Evolutionary conservation across 2,329 filamentous ascomycete species (phyloP).

Genomic region (Aspergillus pseudoviridinutans): DNA sequence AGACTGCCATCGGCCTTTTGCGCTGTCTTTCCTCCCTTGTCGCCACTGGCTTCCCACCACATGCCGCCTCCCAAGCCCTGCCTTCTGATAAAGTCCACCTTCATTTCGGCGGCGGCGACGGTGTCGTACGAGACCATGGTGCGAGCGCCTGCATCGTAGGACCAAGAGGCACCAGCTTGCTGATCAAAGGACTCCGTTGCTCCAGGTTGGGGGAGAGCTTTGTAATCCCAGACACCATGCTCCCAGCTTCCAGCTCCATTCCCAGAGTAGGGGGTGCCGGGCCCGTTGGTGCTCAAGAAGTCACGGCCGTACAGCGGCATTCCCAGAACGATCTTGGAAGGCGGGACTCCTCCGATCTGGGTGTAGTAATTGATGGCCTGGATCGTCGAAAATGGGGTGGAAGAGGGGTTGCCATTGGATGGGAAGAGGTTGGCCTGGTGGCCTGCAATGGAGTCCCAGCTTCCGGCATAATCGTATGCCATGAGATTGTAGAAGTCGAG

Average conservation of each 20-base stretch:
- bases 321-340: slow-evolving; percentile 77
- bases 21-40: slow-evolving; percentile 55
- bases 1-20: slow-evolving; percentile 53
- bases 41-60: slow-evolving; percentile 92
- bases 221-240: slow-evolving; percentile 81
- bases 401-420: slow-evolving; percentile 53
- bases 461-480: slow-evolving; percentile 83
- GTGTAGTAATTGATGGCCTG: slow-evolving; percentile 69
- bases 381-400: slow-evolving; percentile 75
- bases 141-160: slow-evolving; percentile 61
- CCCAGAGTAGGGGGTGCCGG: slow-evolving; percentile 67
- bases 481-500: slow-evolving; percentile 60
- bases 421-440: slow-evolving; percentile 79
- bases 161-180: slow-evolving; percentile 68
- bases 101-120: slow-evolving; percentile 58
- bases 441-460: slow-evolving; percentile 68
- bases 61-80: slow-evolving; percentile 76
- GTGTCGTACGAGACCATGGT: slow-evolving; percentile 73
- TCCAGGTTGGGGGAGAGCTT: slow-evolving; percentile 69
- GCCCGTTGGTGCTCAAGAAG: slow-evolving; percentile 75
- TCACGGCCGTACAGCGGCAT: slow-evolving; percentile 94
- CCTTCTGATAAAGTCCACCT: slow-evolving; percentile 66
- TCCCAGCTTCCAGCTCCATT: slow-evolving; percentile 76
- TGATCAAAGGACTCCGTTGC: slow-evolving; percentile 62
- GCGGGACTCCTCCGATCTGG: slow-evolving; percentile 54